Evolutionary conservation across 176 grass and related monocot genomes (phyloP).

Genomic region (Leersia perrieri): DNA sequence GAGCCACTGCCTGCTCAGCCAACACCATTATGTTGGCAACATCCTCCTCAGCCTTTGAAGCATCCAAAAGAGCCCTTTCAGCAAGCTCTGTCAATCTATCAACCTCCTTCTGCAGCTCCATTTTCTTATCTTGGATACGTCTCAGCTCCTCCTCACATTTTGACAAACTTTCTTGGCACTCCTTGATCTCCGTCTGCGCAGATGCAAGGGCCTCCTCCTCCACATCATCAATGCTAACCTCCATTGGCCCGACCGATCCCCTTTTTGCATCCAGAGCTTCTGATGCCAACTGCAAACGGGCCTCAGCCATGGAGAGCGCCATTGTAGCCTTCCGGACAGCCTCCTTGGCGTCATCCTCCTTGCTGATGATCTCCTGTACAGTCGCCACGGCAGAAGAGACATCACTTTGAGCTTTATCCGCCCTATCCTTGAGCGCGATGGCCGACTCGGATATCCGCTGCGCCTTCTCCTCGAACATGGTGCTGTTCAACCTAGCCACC

Average conservation of each 20-base stretch:
- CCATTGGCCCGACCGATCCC: conserved; percentile 34
- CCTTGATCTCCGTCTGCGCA: conserved; percentile 58
- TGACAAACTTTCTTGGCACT: conserved; percentile 40
- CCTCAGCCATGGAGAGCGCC: conserved; percentile 84
- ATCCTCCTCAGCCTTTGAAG: conserved; percentile 85
- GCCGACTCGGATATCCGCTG: conserved; percentile 80
- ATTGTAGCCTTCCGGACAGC: conserved; percentile 68
- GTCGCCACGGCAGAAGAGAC: conserved; percentile 46
- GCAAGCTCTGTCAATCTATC: conserved; percentile 76
- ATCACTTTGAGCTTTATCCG: conserved; percentile 50
- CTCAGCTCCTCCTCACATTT: conserved; percentile 57
- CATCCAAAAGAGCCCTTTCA: conserved; percentile 71
- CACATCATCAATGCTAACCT: conserved; percentile 38
- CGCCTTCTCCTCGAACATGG: conserved; percentile 88
- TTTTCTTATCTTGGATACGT: conserved; percentile 51
- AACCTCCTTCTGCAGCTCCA: conserved; percentile 72
- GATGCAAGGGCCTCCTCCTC: conserved; percentile 62
- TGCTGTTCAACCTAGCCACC: conserved; percentile 70
- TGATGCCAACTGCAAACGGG: conserved; percentile 59
- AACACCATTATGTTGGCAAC: conserved; percentile 90
- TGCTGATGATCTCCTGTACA: conserved; percentile 71
- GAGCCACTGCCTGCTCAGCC: conserved; percentile 88
- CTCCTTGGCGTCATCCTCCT: conserved; percentile 78
- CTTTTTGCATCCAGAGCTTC: conserved; percentile 54
- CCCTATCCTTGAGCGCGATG: conserved; percentile 79